Evolutionary conservation across 2,329 filamentous ascomycete species (phyloP), one percentile per base, ranked within the genome.

Genomic region (Hymenoscyphus repandus): DNA sequence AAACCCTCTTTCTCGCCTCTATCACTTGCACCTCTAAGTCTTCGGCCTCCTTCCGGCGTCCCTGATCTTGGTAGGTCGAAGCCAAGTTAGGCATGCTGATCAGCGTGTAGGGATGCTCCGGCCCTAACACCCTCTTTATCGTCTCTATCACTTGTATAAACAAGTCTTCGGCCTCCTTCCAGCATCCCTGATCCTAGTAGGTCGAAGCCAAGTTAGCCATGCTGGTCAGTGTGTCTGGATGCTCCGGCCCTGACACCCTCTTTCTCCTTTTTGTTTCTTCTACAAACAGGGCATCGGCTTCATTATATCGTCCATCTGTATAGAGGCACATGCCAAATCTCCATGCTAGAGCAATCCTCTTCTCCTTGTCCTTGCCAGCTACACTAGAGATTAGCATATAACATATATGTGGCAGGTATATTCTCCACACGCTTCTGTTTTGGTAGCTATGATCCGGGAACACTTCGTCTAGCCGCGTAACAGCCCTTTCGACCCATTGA

Each of bases 281-380:
- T 5, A 49, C 22, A 43, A 43, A 43, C 31, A 12, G 39, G n/a
- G 15, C 37, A 22, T 50, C 50, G n/a, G 50, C 50, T 32, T 53
- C 34, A 3, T 49, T 38, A 33, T 36, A 53, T 37, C 47, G 32
- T 42, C 50, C 46, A 41, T 53, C 33, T 11, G 22, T 40, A 40
- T 9, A 27, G 6, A 48, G 45, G 33, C 36, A 48, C 18, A 41
- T 34, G 15, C 30, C 30, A 43, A 49, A 34, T 17, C 37, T 45
- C 18, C 22, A 10, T 20, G 32, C 18, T 41, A 48, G 30, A 12
- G 40, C 18, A 20, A 40, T 41, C 37, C 45, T 40, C 10, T n/a
- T 32, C 12, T n/a, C 12, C 30, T 33, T 5, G 47, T 31, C 22
- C 20, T 32, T 15, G 11, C 17, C 33, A 33, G 31, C n/a, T 7